Evolutionary conservation across 2,329 filamentous ascomycete species (phyloP), one percentile per base, ranked within the genome.

Genomic region (Orbilia javanica): DNA sequence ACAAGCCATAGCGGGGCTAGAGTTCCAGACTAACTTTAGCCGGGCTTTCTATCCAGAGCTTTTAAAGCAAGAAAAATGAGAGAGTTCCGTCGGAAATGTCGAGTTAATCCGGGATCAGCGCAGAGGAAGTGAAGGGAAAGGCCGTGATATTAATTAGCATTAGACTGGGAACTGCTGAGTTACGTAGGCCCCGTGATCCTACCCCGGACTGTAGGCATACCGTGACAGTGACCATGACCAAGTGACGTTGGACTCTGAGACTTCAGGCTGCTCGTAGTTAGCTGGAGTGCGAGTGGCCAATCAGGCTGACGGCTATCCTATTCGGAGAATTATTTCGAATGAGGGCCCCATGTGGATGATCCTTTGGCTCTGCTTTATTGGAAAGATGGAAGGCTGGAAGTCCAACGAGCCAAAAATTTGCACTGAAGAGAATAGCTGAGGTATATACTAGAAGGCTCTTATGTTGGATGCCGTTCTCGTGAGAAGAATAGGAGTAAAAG

Each of bases 261-360:
- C 66, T 60, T 50, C 18, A 46, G 25, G 34, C 34, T 48, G 34
- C 34, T 29, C 29, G 25, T 4, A 36, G 63, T 48, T 52, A 66
- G 46, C 63, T 39, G 44, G 20, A 52, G 63, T 6, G 29, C 63
- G 7, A 42, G 64, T 11, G 46, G 62, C 70, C 52, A 68, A 68
- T 69, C 46, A 64, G 42, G 25, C 39, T 36, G 39, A 50, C 10
- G 20, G 46, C 44, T 48, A 64, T 48, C 46, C 10, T 15, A 11
- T 62, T 76, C 65, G 72, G 72, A 76, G 65, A 69, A 65, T 69
- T 69, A 25, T 46, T 50, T 50, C n/a, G 22, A 36, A 57, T n/a
- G n/a, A n/a, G n/a, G 39, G 71, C 29, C 31, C 55, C 65, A 70
- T 76, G 71, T 75, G 71, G 64, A 48, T 57, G 46, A 64, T 64